phyloP scores from a whole-genome alignment of 192 early-diverging fungal species.

The Backusella morwellensis region DNA sequence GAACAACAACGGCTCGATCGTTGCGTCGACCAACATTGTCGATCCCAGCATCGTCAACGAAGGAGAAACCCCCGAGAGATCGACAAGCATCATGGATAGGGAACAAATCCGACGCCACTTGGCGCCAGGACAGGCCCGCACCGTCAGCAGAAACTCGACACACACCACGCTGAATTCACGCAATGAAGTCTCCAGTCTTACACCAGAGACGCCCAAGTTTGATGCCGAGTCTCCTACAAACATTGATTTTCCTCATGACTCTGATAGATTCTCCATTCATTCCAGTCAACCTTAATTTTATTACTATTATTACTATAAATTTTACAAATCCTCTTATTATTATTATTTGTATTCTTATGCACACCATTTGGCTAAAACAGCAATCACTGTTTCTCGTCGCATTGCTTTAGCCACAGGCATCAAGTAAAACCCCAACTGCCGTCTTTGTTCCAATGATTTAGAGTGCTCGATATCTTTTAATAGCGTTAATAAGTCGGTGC shows the following conservation, averaged over 20 bases:
- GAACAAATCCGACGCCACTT: conserved; percentile 14
- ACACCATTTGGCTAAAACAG: conserved; percentile 8
- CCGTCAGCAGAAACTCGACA: background rate
- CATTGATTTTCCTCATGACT: conserved; percentile 30
- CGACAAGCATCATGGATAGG: conserved; percentile 2
- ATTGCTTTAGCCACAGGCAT: background rate
- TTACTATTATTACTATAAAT: background rate
- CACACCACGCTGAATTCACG: background rate
- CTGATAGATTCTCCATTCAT: conserved; percentile 27
- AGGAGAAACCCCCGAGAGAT: background rate
- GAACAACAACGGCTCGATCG: background rate
- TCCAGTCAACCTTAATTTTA: conserved; percentile 2
- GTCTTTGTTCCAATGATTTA: background rate
- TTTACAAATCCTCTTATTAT: background rate
- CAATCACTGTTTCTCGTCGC: background rate
- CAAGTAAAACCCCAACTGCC: conserved; percentile 7
- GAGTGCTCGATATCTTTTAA: background rate
- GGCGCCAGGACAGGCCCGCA: background rate
- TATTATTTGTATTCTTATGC: background rate
- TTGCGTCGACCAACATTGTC: background rate
- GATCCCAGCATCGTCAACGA: background rate
- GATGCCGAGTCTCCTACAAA: background rate
- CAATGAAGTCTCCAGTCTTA: background rate
- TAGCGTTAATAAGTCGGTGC: background rate
- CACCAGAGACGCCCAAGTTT: background rate